Base-by-base conservation (phyloP, 164 flowering plant genomes). In the Chimonanthus salicifolius region DNA sequence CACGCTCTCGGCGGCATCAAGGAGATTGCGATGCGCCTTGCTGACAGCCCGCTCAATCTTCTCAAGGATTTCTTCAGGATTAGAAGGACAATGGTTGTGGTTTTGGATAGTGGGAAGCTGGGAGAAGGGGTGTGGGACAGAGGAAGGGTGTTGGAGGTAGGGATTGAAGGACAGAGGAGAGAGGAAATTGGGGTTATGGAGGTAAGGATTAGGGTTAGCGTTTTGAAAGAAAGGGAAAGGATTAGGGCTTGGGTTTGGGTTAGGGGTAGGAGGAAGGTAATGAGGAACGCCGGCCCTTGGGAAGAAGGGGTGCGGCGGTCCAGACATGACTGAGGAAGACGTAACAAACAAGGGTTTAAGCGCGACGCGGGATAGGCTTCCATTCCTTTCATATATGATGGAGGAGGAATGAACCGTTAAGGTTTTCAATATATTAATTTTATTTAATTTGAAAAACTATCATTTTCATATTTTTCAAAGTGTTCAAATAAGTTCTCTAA, bases 1-100 rank as follows among this genome's bases (percentile, higher is more conserved):
- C 7, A 91, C 87, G 64, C 77, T 80, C 69, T 88, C 91, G 18
- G 88, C 88, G 2, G 88, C 80, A 1, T 77, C 84, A 8, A 87
- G 33, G 63, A 89, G 72, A 4, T 87, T 80, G 0, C 74, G 69
- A 15, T 83, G 85, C 16, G 87, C 90, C 70, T 81, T 84, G 13
- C 5, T 67, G 0, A 83, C 92, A 0, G 87, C 92, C 0, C 63
- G 70, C 49, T 92, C 90, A 7, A 83, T 69, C 80, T 73, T 83
- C 65, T 83, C 84, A 0, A 85, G 67, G 11, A 71, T 8, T 10
- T 75, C 85, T 2, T 33, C 72, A 33, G 16, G 60, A 54, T 13
- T 54, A 9, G 51, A 9, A 49, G 51, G 7, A 9, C 3, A 9
- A 0, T 49, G 51, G 51, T 9, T 5, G 51, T 5, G 48, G 71